Percentiles rank a stretch among this genome's conserved stretches.
Evolutionary conservation across 305 asterid genomes (phyloP).

Genomic region (Galium porrigens): DNA sequence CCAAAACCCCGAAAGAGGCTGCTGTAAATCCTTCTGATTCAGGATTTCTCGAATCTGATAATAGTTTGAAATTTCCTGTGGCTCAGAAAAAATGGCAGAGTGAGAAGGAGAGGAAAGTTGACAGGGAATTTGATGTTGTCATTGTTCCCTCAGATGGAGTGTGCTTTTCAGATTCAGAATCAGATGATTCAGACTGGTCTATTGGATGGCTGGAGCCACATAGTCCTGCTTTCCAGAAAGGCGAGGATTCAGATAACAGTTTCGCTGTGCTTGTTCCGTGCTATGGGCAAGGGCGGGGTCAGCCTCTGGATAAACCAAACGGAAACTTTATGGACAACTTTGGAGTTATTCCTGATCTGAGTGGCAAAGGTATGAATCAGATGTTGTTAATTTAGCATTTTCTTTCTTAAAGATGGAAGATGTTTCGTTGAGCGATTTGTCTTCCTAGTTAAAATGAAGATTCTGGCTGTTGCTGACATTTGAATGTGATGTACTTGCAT

Average conservation of each 20-base stretch:
- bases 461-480: background rate
- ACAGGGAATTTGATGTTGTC: conserved; percentile 34
- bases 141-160: conserved; percentile 42
- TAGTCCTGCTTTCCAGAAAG: conserved; percentile 27
- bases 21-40: conserved; percentile 23
- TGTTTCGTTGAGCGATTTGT: background rate
- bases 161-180: conserved; percentile 38
- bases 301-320: conserved; percentile 20
- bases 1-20: conserved; percentile 19
- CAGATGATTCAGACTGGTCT: conserved; percentile 46
- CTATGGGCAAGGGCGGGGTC: conserved; percentile 23
- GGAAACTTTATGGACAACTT: conserved; percentile 19
- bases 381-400: background rate
- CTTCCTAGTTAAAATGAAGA: background rate
- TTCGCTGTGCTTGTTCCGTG: conserved; percentile 44
- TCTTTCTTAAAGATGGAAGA: background rate
- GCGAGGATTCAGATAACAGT: conserved; percentile 27
- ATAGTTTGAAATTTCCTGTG: conserved; percentile 23
- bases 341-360: conserved; percentile 23
- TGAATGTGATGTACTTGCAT: background rate
- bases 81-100: conserved; percentile 27
- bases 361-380: conserved; percentile 23
- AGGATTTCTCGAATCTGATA: conserved; percentile 26
- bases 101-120: conserved; percentile 31
- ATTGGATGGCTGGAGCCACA: conserved; percentile 45